Base-by-base conservation (phyloP, 441 rosid genomes). In the Manihot esculenta region DNA sequence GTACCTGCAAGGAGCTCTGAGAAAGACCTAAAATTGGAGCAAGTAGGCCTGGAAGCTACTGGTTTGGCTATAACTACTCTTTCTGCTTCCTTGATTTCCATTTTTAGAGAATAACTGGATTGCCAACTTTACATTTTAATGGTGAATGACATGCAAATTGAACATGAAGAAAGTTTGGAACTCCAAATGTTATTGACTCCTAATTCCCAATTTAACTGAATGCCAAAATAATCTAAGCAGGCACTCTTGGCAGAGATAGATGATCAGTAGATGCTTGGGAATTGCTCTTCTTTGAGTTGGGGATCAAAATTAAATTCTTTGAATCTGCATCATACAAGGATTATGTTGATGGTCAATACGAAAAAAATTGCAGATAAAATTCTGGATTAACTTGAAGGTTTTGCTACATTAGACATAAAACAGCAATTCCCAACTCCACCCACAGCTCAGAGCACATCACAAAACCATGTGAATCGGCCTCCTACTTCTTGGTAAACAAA, bases 41-140 rank as follows among this genome's bases (percentile, higher is more conserved):
- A 73, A 71, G 82, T 79, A 64, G 98, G 97, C 83, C 89, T 88
- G 42, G 97, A 92, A 58, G 99, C 92, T 66, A 94, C 87, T 59
- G 99, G 99, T 81, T 89, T 92, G 1, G 87, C 84, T 72, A 92
- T 75, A 51, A 84, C 85, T 23, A 82, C 80, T 75, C 90, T 89
- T 44, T 87, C 90, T 30, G 81, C 80, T 73, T 90, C 95, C 69
- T 85, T 86, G 59, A 80, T 79, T 73, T 94, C 97, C 97, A 89
- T 92, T 75, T 68, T 72, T n/a, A 48, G 41, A 41, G 54, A 66
- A 57, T 48, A 21, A 9, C 64, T 27, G 49, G 60, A 38, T 59
- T 9, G 17, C 63, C 63, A 53, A 51, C 7, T 35, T 68, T 72
- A 73, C 63, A 51, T 38, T 61, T 60, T 64, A 67, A 41, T 3